Conservation (phyloP, 1,284 basidiomycete species). For the Ustilago tritici region DNA sequence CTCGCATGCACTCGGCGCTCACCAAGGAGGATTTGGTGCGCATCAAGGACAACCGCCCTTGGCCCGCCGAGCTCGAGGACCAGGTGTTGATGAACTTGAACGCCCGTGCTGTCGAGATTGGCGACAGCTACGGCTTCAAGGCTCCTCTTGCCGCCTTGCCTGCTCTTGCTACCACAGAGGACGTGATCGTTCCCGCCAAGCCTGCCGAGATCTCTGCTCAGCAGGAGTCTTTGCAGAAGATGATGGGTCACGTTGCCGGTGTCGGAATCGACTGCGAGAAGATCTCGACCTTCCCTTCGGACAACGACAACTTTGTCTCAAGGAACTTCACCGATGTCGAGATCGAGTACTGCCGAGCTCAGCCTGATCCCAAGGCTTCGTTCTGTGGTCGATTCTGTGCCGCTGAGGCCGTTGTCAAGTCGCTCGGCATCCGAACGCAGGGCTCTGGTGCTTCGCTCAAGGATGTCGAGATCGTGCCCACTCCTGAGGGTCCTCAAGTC, state of each 20-base stretch:
- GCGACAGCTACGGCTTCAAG: constrained; percentile 62
- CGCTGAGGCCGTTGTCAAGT: constrained; percentile 98
- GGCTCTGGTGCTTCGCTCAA: constrained; percentile 93
- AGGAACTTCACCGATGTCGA: constrained; percentile 94
- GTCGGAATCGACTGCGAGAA: constrained; percentile 79
- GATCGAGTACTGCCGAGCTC: constrained; percentile 85
- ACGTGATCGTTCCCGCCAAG: constrained; percentile 49
- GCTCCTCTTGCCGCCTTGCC: constrained; percentile 57
- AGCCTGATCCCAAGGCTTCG: constrained; percentile 87
- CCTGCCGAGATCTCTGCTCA: constrained; percentile 51
- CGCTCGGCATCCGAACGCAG: constrained; percentile 88
- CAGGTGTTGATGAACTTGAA: constrained; percentile 91
- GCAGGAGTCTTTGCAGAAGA: constrained; percentile 53
- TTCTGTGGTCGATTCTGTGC: constrained; percentile 97
- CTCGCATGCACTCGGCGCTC: constrained; percentile 64
- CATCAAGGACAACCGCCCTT: constrained; percentile 95
- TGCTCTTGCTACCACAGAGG: constrained; percentile 38
- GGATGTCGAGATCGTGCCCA: constrained; percentile 93
- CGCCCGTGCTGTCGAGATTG: constrained; percentile 74
- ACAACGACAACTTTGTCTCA: constrained; percentile 86
- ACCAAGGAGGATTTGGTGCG: constrained; percentile 75
- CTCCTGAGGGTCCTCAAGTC: constrained; percentile 76
- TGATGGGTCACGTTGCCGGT: constrained; percentile 77
- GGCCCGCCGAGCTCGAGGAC: constrained; percentile 85
- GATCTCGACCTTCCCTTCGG: constrained; percentile 89